Evolutionary conservation across 768 basidiomycete species (phyloP), one percentile per base, ranked within the genome.

Genomic region (Auricularia sp.): DNA sequence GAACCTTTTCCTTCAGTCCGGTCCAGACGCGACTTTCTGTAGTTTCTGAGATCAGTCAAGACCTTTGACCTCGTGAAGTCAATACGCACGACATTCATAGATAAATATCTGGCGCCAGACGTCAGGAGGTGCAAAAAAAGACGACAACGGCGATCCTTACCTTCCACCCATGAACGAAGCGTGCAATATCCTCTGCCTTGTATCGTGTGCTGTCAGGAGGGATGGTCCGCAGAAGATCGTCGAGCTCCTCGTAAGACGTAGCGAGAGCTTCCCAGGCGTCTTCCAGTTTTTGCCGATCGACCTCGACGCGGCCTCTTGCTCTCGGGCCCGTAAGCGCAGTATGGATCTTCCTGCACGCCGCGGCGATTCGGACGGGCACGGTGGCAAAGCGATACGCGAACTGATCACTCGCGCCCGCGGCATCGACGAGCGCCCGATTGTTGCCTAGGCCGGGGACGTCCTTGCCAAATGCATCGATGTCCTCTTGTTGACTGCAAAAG

Each of bases 241-340:
- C 91, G 61, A 97, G 87, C 53, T 93, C 90, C 42, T 88, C 82
- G 93, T 92, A 95, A 68, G 85, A 91, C 51, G 77, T 77, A 66
- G 92, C 90, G 10, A 97, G 83, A 35, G 83, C 82, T 35, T 87
- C 84, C 94, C 93, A 98, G n/a, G 91, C 87, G 65, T 87, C 83
- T 33, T 84, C 78, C 74, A 98, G 80, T 2, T 80, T 80, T 42
- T 82, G 78, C 35, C 83, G 84, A 68, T 90, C 84, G 33, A 93
- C 72, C 59, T 82, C 80, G 1, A 78, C 78, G 36, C 78, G 77
- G 33, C 80, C 81, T n/a, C 82, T 80, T 10, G 93, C 92, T 67
- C 84, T 86, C 14, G 84, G 79, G 0, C 93, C 91, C 0, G 93
- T 95, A 56, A 98, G 77, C 0, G 86, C 86, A 23, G 80, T 75